Percentiles rank a stretch among this genome's conserved stretches.
Evolutionary conservation across 1,284 basidiomycete genomes (phyloP).

Genomic region (Lentinus polychrous): DNA sequence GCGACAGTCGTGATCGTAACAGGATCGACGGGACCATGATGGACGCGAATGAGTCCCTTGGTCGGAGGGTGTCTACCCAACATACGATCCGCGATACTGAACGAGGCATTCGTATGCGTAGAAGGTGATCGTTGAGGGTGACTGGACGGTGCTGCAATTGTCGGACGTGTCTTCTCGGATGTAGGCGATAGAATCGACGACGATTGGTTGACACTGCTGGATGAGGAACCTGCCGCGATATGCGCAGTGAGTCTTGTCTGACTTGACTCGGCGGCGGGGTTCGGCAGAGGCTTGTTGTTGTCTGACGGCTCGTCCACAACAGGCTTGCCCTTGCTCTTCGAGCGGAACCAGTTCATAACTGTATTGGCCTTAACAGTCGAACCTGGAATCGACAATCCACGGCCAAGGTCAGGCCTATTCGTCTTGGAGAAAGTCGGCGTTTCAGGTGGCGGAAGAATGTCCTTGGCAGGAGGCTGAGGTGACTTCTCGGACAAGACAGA

Average conservation of each 20-base stretch:
- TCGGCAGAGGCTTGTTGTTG: slow-evolving; percentile 8
- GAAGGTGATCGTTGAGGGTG: slow-evolving; percentile 40
- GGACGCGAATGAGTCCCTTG: slow-evolving; percentile 69
- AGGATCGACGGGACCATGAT: slow-evolving; percentile 91
- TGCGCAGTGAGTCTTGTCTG: slow-evolving; percentile 6
- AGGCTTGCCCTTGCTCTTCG: slow-evolving; percentile 49
- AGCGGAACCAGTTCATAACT: slow-evolving; percentile 80
- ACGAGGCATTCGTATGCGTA: slow-evolving; percentile 27
- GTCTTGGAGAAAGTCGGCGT: slow-evolving; percentile 19
- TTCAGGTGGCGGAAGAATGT: slow-evolving; percentile 15
- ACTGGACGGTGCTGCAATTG: slow-evolving; percentile 14
- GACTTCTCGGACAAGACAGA: neutral
- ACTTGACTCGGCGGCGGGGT: slow-evolving; percentile 13
- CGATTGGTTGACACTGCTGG: slow-evolving; percentile 29
- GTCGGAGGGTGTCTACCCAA: slow-evolving; percentile 14
- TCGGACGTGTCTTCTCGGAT: slow-evolving; percentile 20
- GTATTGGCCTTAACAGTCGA: slow-evolving; percentile 69
- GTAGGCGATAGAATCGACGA: slow-evolving; percentile 17
- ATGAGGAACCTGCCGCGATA: slow-evolving; percentile 21
- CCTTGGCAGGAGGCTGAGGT: slow-evolving; percentile 11
- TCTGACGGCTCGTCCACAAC: slow-evolving; percentile 29
- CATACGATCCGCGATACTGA: slow-evolving; percentile 35
- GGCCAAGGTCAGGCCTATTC: slow-evolving; percentile 14
- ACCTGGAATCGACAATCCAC: slow-evolving; percentile 41
- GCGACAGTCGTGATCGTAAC: slow-evolving; percentile 82